phyloP scores from a whole-genome alignment of 169 alveolate species.

The Sarcocystis neurona region DNA sequence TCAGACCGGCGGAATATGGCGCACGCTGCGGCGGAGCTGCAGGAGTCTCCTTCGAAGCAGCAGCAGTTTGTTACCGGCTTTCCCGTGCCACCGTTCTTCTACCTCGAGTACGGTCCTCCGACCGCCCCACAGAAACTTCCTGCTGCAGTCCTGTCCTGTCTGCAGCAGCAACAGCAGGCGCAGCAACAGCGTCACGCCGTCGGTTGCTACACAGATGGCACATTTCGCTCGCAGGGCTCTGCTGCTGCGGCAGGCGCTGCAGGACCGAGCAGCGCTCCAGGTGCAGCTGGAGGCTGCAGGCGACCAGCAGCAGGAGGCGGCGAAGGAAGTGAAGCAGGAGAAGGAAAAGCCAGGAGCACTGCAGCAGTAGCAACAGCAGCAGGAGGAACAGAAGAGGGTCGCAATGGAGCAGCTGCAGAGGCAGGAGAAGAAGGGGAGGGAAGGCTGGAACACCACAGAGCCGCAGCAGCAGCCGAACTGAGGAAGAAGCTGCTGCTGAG shows the following conservation, averaged over 20 bases:
- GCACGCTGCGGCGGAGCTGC: too few relatives aligned
- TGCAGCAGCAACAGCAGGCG: too few relatives aligned
- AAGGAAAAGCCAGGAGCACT: too few relatives aligned
- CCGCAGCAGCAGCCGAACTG: too few relatives aligned
- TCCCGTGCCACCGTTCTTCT: slow-evolving; percentile 32
- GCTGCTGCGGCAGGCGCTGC: neutral
- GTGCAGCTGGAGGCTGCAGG: neutral
- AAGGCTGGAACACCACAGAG: too few relatives aligned
- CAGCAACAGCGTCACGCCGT: too few relatives aligned
- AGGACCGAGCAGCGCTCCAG: neutral
- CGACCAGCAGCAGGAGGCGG: neutral
- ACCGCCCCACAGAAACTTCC: neutral
- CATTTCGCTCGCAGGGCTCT: neutral
- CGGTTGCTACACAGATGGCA: too few relatives aligned
- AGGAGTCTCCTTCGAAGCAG: neutral
- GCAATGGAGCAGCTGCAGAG: neutral
- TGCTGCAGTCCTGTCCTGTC: too few relatives aligned
- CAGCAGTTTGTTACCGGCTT: slow-evolving; percentile 20
- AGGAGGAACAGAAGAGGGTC: too few relatives aligned
- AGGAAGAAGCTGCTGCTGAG: neutral
- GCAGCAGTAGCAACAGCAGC: too few relatives aligned
- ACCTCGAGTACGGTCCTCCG: neutral
- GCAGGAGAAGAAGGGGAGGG: neutral
- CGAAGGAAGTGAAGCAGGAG: neutral
- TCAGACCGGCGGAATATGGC: too few relatives aligned